These are phyloP conservation scores for Fusarium sp. DNA, from an alignment of 2,329 filamentous ascomycete species.

Conservation along the genomic window DNA sequence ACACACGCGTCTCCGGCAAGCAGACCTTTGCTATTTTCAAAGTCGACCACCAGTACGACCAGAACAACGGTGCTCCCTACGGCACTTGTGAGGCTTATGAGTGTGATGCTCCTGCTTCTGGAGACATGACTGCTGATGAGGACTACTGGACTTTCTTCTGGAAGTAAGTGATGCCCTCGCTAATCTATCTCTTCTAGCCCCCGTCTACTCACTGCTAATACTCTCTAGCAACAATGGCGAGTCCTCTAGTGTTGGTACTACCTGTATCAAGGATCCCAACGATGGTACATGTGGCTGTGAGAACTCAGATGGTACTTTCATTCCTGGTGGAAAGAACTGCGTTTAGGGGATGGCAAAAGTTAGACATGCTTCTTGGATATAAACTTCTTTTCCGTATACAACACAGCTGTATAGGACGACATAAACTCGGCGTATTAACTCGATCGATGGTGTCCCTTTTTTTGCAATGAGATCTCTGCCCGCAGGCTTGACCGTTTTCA, in stretches of 20 bases:
- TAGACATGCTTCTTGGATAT: neutral
- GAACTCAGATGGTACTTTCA: constrained; percentile 42
- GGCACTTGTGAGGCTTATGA: constrained; percentile 41
- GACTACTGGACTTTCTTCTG: constrained; percentile 47
- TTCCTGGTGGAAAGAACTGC: constrained; percentile 35
- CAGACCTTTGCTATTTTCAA: constrained; percentile 45
- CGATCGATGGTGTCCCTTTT: neutral
- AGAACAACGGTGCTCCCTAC: constrained; percentile 42
- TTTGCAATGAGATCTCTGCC: neutral
- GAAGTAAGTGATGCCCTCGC: constrained; percentile 24
- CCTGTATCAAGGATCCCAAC: constrained; percentile 41
- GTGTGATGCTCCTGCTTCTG: constrained; percentile 33
- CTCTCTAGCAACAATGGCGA: constrained; percentile 31
- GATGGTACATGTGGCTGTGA: constrained; percentile 43
- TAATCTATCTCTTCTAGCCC: neutral
- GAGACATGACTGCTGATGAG: constrained; percentile 20
- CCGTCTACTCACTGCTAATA: neutral
- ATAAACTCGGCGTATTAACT: neutral
- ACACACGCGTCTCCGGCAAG: constrained; percentile 42
- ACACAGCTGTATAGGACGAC: neutral
- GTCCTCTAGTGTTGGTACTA: constrained; percentile 40
- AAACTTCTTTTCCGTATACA: neutral
- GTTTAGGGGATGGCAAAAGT: neutral
- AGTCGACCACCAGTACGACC: constrained; percentile 42
- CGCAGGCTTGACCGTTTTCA: neutral